Evolutionary conservation across 768 basidiomycete species (phyloP).

Genomic region (Rhodotorula paludigena): DNA sequence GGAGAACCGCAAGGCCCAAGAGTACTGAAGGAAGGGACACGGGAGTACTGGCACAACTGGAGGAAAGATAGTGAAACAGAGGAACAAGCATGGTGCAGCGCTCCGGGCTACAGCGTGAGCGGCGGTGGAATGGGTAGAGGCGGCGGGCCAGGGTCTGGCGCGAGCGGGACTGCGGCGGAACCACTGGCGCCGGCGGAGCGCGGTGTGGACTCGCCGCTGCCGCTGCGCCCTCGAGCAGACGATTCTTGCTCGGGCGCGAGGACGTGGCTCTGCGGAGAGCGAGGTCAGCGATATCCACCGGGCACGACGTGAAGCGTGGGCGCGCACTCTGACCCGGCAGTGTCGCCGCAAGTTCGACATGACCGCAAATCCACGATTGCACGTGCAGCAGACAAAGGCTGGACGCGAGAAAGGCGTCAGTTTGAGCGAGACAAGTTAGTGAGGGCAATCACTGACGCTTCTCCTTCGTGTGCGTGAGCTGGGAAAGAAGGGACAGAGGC

Average conservation of each 20-base stretch:
- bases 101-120: no score
- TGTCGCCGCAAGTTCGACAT: conserved; percentile 21
- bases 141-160: not conserved
- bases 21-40: no score
- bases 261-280: conserved; percentile 1
- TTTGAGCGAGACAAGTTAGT: no score
- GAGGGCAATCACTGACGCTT: conserved; percentile 7
- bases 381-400: conserved; percentile 14
- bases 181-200: not conserved
- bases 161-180: not conserved
- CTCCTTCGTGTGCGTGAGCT: conserved; percentile 16
- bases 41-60: no score
- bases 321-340: conserved; percentile 10
- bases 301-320: not conserved
- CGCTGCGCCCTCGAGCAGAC: not conserved
- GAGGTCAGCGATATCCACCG: not conserved
- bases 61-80: no score
- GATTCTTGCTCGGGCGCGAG: conserved; percentile 14
- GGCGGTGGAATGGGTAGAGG: no score
- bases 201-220: not conserved
- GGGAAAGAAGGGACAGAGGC: not conserved
- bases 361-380: conserved; percentile 11
- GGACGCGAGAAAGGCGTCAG: not conserved
- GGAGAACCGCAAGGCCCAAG: no score
- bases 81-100: no score